Conservation (phyloP, 257 asterid genomes). For the Rubia yunnanensis region DNA sequence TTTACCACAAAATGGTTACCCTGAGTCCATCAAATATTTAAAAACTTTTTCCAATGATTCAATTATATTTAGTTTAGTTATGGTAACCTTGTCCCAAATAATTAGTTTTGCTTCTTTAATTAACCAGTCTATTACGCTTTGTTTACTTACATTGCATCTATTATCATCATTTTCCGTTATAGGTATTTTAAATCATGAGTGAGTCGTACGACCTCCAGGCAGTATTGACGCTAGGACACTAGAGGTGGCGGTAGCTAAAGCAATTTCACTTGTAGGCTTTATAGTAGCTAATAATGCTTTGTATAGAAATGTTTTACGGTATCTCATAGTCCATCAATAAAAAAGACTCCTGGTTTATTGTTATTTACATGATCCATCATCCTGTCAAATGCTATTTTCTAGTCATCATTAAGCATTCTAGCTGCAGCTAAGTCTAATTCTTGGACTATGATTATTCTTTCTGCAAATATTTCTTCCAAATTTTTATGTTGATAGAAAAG, state of each 20-base stretch:
- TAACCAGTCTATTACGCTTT: background rate
- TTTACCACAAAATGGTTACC: no score
- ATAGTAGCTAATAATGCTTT: background rate
- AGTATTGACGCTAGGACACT: background rate
- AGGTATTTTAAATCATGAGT: conserved; percentile 1
- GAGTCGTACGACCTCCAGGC: background rate
- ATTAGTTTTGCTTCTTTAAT: background rate
- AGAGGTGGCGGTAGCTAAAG: background rate
- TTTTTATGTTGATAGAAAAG: no score
- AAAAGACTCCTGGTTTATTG: background rate
- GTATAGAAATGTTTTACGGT: background rate
- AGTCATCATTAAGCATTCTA: background rate
- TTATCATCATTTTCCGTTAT: background rate
- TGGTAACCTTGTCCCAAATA: background rate
- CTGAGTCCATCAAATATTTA: background rate
- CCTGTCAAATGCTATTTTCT: background rate
- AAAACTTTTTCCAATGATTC: background rate
- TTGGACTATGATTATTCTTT: no score
- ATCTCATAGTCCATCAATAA: background rate
- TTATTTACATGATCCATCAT: background rate
- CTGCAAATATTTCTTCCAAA: no score
- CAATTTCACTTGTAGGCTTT: background rate
- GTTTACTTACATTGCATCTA: background rate
- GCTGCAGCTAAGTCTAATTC: no score
- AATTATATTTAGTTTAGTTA: background rate